A percentile compares a stretch with the other conserved stretches of the same genome.
Evolutionary conservation across 768 basidiomycete genomes (phyloP).

Genomic region (Psilocybe azurescens): DNA sequence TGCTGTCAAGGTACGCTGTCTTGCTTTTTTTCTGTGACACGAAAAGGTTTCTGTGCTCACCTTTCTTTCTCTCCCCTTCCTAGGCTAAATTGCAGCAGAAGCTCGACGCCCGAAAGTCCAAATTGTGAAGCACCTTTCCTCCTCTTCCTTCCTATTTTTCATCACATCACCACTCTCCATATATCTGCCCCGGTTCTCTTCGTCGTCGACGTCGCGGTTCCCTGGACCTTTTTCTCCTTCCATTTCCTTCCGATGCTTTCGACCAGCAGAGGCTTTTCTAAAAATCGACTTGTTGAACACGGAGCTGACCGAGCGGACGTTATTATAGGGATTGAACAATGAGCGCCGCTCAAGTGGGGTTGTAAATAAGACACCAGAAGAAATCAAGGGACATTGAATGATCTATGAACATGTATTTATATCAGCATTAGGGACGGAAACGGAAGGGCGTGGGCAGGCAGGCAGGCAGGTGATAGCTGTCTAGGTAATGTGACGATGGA

Average conservation of each 20-base stretch:
- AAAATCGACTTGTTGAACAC: not conserved
- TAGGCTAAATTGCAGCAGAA: slow-evolving; percentile 53
- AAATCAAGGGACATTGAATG: not conserved
- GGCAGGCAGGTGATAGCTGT: not conserved
- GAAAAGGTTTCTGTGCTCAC: not conserved
- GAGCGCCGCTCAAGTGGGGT: too few relatives aligned
- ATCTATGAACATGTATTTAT: not conserved
- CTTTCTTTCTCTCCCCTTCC: not conserved
- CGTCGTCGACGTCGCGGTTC: not conserved
- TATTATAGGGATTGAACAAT: not conserved
- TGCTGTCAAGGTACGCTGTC: slow-evolving; percentile 75
- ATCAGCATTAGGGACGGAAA: not conserved
- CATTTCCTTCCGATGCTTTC: not conserved
- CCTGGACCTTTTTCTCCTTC: not conserved
- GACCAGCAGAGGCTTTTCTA: not conserved
- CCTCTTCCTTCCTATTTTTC: not conserved
- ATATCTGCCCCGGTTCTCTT: not conserved
- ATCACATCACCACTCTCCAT: not conserved
- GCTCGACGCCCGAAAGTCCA: slow-evolving; percentile 34
- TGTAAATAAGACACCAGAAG: not conserved
- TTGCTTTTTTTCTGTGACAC: not conserved
- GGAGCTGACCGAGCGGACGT: not conserved
- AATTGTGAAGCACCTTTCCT: slow-evolving; percentile 21
- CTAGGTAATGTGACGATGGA: too few relatives aligned
- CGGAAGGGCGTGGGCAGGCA: not conserved